These are phyloP conservation scores for Ogataea angusta DNA, from an alignment of 805 yeast genomes.

Conservation along the genomic window DNA sequence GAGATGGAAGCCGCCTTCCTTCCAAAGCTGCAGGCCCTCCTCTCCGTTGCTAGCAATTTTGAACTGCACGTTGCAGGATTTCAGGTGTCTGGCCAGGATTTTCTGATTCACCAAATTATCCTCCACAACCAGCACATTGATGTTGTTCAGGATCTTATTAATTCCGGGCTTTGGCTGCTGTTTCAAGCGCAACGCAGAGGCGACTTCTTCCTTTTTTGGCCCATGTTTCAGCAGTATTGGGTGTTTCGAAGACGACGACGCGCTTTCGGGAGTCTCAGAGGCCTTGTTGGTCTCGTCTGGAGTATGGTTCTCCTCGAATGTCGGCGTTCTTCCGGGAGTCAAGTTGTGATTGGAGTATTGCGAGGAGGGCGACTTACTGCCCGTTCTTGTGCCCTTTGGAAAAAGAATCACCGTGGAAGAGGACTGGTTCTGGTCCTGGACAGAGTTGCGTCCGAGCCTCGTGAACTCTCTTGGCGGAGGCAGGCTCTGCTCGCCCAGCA, in stretches of 20 bases:
- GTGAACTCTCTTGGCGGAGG: slow-evolving; percentile 30
- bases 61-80: slow-evolving; percentile 79
- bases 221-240: slow-evolving; percentile 5
- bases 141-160: slow-evolving; percentile 76
- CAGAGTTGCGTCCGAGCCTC: slow-evolving; percentile 15
- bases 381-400: slow-evolving; percentile 37
- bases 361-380: slow-evolving; percentile 19
- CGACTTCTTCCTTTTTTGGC: slow-evolving; percentile 14
- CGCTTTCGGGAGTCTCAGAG: background rate
- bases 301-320: background rate
- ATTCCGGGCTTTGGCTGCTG: slow-evolving; percentile 36
- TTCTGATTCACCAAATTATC: slow-evolving; percentile 94
- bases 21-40: slow-evolving; percentile 94
- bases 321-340: slow-evolving; percentile 1
- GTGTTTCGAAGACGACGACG: slow-evolving; percentile 5
- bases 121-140: slow-evolving; percentile 90
- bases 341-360: background rate
- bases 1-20: slow-evolving; percentile 89
- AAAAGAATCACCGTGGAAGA: slow-evolving; percentile 47
- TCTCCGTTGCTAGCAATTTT: slow-evolving; percentile 89
- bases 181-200: slow-evolving; percentile 12
- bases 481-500: slow-evolving; percentile 28
- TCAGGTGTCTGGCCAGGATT: slow-evolving; percentile 82
- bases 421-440: slow-evolving; percentile 7
- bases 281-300: slow-evolving; percentile 5